Evolutionary conservation across 441 rosid genomes (phyloP).

Genomic region (Gossypium schwendimanii): DNA sequence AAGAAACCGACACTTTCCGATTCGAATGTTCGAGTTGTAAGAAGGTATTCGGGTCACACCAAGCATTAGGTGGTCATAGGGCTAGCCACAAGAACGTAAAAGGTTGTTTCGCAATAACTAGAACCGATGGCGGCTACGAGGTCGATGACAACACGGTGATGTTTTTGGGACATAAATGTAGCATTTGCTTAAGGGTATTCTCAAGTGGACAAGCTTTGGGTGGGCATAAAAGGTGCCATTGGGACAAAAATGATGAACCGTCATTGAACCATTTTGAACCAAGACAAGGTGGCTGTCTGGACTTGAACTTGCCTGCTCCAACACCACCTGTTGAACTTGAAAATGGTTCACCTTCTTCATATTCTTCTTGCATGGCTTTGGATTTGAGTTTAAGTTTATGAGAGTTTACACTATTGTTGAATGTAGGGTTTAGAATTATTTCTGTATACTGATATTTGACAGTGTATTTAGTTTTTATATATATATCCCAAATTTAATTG

Average conservation of each 20-base stretch:
- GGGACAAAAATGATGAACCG: slow-evolving; percentile 56
- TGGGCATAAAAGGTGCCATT: slow-evolving; percentile 87
- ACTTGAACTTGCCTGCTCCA: slow-evolving; percentile 51
- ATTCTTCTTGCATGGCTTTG: slow-evolving; percentile 38
- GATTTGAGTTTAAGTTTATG: slow-evolving; percentile 74
- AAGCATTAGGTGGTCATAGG: slow-evolving; percentile 78
- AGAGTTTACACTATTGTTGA: neutral
- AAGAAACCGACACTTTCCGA: slow-evolving; percentile 18
- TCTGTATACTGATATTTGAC: slow-evolving; percentile 14
- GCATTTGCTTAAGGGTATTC: slow-evolving; percentile 60
- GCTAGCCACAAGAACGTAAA: slow-evolving; percentile 77
- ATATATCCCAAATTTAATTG: neutral
- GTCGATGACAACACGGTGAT: slow-evolving; percentile 15
- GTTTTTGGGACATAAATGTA: slow-evolving; percentile 49
- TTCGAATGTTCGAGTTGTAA: slow-evolving; percentile 79
- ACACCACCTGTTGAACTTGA: slow-evolving; percentile 2
- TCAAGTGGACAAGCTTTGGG: slow-evolving; percentile 80
- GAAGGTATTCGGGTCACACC: slow-evolving; percentile 78
- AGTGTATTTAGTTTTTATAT: neutral
- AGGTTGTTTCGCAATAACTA: slow-evolving; percentile 66
- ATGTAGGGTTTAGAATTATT: neutral
- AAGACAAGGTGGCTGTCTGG: neutral
- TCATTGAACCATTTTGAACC: slow-evolving; percentile 11
- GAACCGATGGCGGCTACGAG: slow-evolving; percentile 25
- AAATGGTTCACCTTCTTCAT: slow-evolving; percentile 28